Conservation (phyloP, 1,139 yeast species). For the Protomyces macrosporus region DNA sequence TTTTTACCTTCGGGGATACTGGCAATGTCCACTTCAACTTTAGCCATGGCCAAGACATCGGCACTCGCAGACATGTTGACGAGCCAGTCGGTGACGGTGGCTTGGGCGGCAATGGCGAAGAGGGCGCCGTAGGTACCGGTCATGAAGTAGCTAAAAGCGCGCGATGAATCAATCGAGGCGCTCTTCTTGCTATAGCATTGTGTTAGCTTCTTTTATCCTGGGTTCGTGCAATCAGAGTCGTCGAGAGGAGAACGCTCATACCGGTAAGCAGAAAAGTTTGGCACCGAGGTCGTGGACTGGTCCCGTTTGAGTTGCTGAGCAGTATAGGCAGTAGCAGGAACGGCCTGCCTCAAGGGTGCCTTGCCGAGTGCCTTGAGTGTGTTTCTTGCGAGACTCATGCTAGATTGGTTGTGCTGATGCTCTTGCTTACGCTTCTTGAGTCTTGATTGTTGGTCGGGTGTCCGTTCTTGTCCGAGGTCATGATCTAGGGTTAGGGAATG, state of each 20-base stretch:
- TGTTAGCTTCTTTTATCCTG: background rate
- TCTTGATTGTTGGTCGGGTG: too few species aligned
- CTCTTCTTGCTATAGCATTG: constrained; percentile 8
- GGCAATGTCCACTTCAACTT: constrained; percentile 92
- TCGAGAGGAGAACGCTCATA: background rate
- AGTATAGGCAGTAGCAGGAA: constrained; percentile 8
- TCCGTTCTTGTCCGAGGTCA: background rate
- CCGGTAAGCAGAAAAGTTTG: constrained; percentile 30
- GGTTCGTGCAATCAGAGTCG: background rate
- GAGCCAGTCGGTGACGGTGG: constrained; percentile 82
- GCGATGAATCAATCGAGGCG: constrained; percentile 50
- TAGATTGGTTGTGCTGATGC: background rate
- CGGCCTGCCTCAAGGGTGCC: constrained; percentile 3
- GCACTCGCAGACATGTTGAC: constrained; percentile 96
- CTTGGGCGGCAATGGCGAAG: constrained; percentile 94
- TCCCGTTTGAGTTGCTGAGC: constrained; percentile 14
- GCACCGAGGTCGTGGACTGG: constrained; percentile 24
- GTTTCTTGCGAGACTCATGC: constrained; percentile 17
- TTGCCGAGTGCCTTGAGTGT: constrained; percentile 23
- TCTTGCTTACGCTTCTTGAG: too few species aligned
- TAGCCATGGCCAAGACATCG: constrained; percentile 98
- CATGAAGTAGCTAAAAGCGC: constrained; percentile 93
- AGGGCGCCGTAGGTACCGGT: constrained; percentile 94
- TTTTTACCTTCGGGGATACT: constrained; percentile 97
- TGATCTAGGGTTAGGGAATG: background rate